Conservation (phyloP, 257 asterid genomes). For the Verbascum thapsus region DNA sequence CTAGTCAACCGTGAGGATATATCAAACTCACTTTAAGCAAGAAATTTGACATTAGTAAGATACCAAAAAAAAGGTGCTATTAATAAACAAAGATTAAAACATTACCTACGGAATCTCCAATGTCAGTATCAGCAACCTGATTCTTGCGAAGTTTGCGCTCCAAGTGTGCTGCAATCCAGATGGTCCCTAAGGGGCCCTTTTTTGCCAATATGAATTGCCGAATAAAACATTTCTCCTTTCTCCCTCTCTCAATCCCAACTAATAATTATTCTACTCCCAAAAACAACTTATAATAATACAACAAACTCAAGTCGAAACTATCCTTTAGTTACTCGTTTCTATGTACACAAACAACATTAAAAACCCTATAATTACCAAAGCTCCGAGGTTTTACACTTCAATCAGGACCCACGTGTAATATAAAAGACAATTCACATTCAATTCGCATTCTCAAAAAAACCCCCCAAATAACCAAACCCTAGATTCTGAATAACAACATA, state of each 20-base stretch:
- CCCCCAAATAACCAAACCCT: constrained; percentile 54
- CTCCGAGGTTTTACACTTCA: constrained; percentile 35
- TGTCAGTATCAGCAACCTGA: constrained; percentile 98
- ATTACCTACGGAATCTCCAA: constrained; percentile 90
- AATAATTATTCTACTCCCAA: constrained; percentile 31
- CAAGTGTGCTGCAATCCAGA: constrained; percentile 96
- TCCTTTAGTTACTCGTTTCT: constrained; percentile 21
- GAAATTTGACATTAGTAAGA: constrained; percentile 1
- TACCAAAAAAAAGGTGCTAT: not conserved
- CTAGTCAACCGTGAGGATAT: constrained; percentile 11
- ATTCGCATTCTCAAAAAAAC: constrained; percentile 34
- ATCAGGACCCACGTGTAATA: constrained; percentile 43
- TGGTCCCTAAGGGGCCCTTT: constrained; percentile 93
- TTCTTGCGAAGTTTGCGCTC: constrained; percentile 93
- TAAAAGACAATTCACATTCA: constrained; percentile 33
- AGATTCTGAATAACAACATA: constrained; percentile 34
- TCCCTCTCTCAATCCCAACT: constrained; percentile 28
- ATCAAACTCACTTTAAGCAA: constrained; percentile 2
- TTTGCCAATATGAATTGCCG: constrained; percentile 93
- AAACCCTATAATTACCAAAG: constrained; percentile 35
- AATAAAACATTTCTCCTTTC: constrained; percentile 70
- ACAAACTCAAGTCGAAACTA: constrained; percentile 7
- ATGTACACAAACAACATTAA: too few relatives aligned
- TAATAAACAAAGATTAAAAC: constrained; percentile 24
- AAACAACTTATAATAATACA: constrained; percentile 30